Conservation (phyloP, 2,329 filamentous ascomycete genomes). For the Dactylonectria estremocensis region DNA sequence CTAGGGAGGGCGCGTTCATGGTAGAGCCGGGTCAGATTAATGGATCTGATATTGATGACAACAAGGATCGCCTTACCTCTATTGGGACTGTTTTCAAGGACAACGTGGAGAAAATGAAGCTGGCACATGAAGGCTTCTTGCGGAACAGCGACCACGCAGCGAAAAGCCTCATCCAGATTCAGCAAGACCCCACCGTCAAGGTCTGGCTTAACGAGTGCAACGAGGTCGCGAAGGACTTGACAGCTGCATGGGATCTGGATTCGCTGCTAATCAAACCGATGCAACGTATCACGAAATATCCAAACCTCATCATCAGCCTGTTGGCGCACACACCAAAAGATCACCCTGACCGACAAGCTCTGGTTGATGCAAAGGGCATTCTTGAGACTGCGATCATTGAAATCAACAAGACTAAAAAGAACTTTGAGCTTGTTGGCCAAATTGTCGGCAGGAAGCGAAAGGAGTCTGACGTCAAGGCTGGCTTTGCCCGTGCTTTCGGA, state of each 20-base stretch:
- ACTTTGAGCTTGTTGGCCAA: conserved; percentile 91
- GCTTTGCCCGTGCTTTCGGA: conserved; percentile 90
- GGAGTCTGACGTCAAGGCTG: conserved; percentile 88
- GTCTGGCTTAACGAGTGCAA: conserved; percentile 97
- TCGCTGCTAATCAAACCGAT: conserved; percentile 98
- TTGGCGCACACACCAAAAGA: conserved; percentile 84
- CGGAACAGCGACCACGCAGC: conserved; percentile 75
- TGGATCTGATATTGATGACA: conserved; percentile 63
- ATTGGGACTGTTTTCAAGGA: conserved; percentile 69
- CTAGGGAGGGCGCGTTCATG: conserved; percentile 59
- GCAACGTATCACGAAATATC: conserved; percentile 94
- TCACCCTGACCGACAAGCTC: conserved; percentile 83
- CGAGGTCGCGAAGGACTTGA: conserved; percentile 91
- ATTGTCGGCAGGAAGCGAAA: conserved; percentile 89
- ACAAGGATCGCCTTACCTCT: conserved; percentile 66
- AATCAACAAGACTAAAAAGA: conserved; percentile 97
- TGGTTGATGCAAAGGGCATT: conserved; percentile 68
- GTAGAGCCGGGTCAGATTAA: conserved; percentile 59
- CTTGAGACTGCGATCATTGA: conserved; percentile 81
- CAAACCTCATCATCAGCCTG: conserved; percentile 85
- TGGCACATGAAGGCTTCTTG: conserved; percentile 73
- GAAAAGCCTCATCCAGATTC: conserved; percentile 73
- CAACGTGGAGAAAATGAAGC: conserved; percentile 74
- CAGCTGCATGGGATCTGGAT: conserved; percentile 93
- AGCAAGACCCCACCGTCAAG: conserved; percentile 75